Evolutionary conservation across 305 asterid species (phyloP), one percentile per base, ranked within the genome.

Genomic region (Lippia alba): DNA sequence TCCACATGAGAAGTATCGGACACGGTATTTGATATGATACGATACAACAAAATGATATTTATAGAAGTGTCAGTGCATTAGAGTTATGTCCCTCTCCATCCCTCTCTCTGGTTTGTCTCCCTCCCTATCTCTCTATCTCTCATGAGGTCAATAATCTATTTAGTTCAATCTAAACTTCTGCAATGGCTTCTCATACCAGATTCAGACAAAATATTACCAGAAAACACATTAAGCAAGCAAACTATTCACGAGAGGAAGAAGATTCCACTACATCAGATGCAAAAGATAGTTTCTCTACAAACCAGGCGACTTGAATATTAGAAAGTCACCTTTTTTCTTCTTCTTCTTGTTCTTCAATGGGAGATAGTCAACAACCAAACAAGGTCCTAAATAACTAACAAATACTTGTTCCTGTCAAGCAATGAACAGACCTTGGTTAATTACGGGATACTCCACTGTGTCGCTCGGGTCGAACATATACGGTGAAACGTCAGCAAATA

Each of bases 401-500:
- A 69, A 68, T 4, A 24, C 30, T 24, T 24, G 41, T 36, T 36
- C 41, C 30, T 24, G 51, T 89, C 83, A 83, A 73, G 81, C 80
- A 73, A 87, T 91, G 67, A 72, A 91, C 48, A 91, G 81, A 78
- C 96, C 92, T 73, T 89, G 90, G 65, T 80, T 90, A 66, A 86
- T 83, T 53, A 86, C 90, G 74, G 89, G 83, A 76, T 85, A 89
- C 17, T 91, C 96, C 78, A 82, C 53, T 1, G 83, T 34, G 54
- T 91, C 97, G 46, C 55, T 71, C 8, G 82, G 81, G 68, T 80
- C 88, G 66, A 80, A 66, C 8, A 86, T 69, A 79, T 75, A 78
- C 9, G 85, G 77, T 2, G 85, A 80, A 54, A 75, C 77, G 19
- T 85, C 96, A 54, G 79, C 33, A 40, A 83, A 36, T 74, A 79